Evolutionary conservation across 352 stramenopile genomes (phyloP), one percentile per base, ranked within the genome.

Genomic region (Phytophthora syringae): DNA sequence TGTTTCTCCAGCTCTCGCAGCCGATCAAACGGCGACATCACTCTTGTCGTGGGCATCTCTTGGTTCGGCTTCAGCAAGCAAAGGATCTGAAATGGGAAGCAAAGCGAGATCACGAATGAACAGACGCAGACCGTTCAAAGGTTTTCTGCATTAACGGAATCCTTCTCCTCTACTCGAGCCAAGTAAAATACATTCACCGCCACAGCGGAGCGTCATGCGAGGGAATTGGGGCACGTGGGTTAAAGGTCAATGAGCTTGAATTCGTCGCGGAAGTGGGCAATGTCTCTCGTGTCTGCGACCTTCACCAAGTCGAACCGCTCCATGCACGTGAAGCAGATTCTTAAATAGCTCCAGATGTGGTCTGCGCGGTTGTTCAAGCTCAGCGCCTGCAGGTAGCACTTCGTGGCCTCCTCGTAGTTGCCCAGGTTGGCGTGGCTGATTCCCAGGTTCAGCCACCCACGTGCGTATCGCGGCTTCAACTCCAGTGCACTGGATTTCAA

Each of bases 281-380:
- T 73, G 66, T 97, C 89, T 60, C 84, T 82, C 60, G 86, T 93
- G 70, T 94, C 90, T 24, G 90, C 90, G 34, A 97, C 67, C 60
- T 97, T 96, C 47, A 99, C 84, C 40, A 99, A 83, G 77, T 99
- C 96, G 75, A 98, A 99, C 47, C 93, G 83, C 75, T 99, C 97
- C 72, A 97, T 92, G 74, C 94, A 98, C 32, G 96, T 99, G 64
- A 99, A 97, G 54, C 94, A 96, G 80, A 99, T 98, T 59, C 97
- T 84, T 69, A 99, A 86, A 89, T 99, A 99, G 72, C 92, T 98
- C 97, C 97, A 99, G 68, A 99, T 98, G 79, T 99, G 97, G 34
- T 89, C 94, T 18, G 97, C 97, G 28, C 88, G 88, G 48, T 89
- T 87, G 80, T 99, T 99, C 42, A 99, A 84, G 43, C 85, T 92